Percentiles rank a stretch among this genome's conserved stretches.
These are phyloP conservation scores for Sporobolomyces pararoseus DNA, from an alignment of 768 basidiomycete species.

Conservation along the genomic window DNA sequence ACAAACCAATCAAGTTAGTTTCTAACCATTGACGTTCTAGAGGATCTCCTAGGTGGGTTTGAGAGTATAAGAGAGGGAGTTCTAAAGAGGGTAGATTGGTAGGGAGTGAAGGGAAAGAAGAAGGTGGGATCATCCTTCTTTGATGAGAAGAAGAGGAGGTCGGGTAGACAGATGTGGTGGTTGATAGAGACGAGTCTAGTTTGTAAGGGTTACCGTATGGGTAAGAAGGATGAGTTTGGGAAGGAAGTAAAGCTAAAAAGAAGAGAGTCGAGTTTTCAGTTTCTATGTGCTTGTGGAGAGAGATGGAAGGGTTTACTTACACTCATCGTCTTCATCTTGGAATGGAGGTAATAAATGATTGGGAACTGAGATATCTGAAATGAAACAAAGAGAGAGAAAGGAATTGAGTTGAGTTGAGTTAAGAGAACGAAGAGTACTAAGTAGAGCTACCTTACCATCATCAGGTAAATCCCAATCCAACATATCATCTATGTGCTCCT, in stretches of 20 bases:
- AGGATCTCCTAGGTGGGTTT: slow-evolving; percentile 34
- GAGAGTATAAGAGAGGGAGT: slow-evolving; percentile 16
- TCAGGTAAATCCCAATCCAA: slow-evolving; percentile 18
- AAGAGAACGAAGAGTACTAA: not conserved
- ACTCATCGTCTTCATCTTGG: slow-evolving; percentile 45
- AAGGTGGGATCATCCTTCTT: too few species aligned
- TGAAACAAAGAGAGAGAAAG: not conserved
- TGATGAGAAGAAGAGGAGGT: too few species aligned
- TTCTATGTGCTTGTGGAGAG: not conserved
- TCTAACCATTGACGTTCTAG: slow-evolving; percentile 25
- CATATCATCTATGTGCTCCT: slow-evolving; percentile 4
- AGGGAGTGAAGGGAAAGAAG: slow-evolving; percentile 25
- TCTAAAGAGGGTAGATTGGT: slow-evolving; percentile 31
- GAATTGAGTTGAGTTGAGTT: not conserved
- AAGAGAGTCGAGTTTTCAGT: too few species aligned
- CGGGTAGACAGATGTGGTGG: not conserved
- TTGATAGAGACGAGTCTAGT: slow-evolving; percentile 6
- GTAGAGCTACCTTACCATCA: slow-evolving; percentile 9
- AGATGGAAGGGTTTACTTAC: slow-evolving; percentile 5
- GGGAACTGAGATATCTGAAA: slow-evolving; percentile 41
- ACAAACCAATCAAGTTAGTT: slow-evolving; percentile 6
- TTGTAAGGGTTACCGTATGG: slow-evolving; percentile 46
- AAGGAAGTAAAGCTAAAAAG: slow-evolving; percentile 38
- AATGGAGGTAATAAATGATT: slow-evolving; percentile 40
- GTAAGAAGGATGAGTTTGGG: slow-evolving; percentile 42